Evolutionary conservation across 495 filamentous ascomycete species (phyloP).

Genomic region (Penicillium cinerascens): DNA sequence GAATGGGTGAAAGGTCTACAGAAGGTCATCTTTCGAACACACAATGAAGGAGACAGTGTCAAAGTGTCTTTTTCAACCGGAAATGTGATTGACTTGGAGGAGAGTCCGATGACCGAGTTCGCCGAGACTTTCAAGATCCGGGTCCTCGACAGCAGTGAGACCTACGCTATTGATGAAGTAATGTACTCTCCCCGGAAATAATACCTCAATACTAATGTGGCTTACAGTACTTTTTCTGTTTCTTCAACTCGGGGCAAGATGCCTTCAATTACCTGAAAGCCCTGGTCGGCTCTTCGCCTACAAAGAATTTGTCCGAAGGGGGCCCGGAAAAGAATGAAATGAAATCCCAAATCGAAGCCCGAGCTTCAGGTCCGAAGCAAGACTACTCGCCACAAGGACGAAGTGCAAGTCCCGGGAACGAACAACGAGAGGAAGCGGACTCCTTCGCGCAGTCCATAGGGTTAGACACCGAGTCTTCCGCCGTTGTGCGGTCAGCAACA

Average conservation of each 20-base stretch:
- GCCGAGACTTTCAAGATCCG: slow-evolving; percentile 92
- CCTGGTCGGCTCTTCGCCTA: slow-evolving; percentile 64
- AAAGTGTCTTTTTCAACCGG: slow-evolving; percentile 89
- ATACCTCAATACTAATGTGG: background rate
- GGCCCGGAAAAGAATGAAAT: background rate
- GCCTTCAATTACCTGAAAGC: slow-evolving; percentile 75
- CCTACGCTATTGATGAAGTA: slow-evolving; percentile 93
- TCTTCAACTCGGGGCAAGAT: slow-evolving; percentile 84
- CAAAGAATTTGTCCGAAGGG: slow-evolving; percentile 27
- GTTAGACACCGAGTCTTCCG: slow-evolving; percentile 63
- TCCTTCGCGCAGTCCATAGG: slow-evolving; percentile 73
- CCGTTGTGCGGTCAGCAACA: slow-evolving; percentile 66
- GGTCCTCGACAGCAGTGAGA: slow-evolving; percentile 88
- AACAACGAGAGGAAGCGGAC: slow-evolving; percentile 65
- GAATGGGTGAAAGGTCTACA: slow-evolving; percentile 97
- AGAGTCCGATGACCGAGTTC: slow-evolving; percentile 86
- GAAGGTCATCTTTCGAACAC: slow-evolving; percentile 90
- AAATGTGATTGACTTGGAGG: slow-evolving; percentile 89
- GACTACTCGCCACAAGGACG: slow-evolving; percentile 32
- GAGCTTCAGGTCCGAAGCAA: slow-evolving; percentile 8
- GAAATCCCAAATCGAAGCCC: slow-evolving; percentile 10
- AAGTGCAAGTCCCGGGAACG: slow-evolving; percentile 57
- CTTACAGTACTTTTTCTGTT: slow-evolving; percentile 87
- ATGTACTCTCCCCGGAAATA: slow-evolving; percentile 7
- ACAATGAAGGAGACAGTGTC: slow-evolving; percentile 95